phyloP scores from a whole-genome alignment of 2,329 filamentous ascomycete species.

The Penicillium sp. region DNA sequence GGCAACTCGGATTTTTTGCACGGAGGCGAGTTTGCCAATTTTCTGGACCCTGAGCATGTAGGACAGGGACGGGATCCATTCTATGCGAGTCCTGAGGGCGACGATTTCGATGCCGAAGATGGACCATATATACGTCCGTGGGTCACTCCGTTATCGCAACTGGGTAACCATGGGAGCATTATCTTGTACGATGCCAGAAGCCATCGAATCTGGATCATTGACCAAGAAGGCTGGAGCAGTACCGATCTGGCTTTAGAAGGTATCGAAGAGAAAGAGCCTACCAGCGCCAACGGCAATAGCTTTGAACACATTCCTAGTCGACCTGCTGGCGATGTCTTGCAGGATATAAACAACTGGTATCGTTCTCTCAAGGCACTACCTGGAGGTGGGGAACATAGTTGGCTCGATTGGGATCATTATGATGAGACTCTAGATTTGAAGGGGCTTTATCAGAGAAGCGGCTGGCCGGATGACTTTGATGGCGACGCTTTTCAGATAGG shows the following conservation, averaged over 20 bases:
- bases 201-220: not conserved
- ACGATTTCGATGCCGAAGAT: not conserved
- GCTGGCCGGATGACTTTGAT: conserved; percentile 20
- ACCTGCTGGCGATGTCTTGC: not conserved
- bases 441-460: conserved; percentile 11
- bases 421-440: not conserved
- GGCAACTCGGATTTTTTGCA: not conserved
- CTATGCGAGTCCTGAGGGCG: not conserved
- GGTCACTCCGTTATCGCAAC: not conserved
- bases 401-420: not conserved
- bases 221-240: not conserved
- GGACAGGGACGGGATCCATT: not conserved
- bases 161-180: not conserved
- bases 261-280: not conserved
- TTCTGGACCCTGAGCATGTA: not conserved
- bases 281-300: not conserved
- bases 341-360: not conserved
- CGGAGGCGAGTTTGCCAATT: not conserved
- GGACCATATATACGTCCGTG: not conserved
- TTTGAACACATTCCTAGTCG: not conserved
- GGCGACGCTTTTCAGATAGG: conserved; percentile 17
- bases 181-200: not conserved
- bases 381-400: not conserved
- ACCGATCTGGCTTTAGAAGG: not conserved
- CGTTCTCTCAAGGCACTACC: not conserved